A percentile compares a stretch with the other conserved stretches of the same genome.
These are phyloP conservation scores for Syzygium aromaticum DNA, from an alignment of 345 rosid species.

Conservation along the genomic window DNA sequence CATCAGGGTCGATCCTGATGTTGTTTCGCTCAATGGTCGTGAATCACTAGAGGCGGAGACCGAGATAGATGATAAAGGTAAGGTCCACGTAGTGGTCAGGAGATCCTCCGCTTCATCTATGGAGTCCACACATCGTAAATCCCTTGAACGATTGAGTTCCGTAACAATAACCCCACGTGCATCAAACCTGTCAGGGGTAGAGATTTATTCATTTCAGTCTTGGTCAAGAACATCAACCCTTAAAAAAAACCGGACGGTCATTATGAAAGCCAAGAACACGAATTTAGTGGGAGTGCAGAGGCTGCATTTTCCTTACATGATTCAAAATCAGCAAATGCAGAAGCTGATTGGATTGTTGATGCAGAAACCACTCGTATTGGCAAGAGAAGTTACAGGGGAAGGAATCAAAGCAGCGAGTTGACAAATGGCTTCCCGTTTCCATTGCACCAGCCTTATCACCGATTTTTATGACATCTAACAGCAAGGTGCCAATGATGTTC, in stretches of 20 bases:
- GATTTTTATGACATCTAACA: not conserved
- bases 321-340: not conserved
- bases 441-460: not conserved
- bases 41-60: conserved; percentile 7
- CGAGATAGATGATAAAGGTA: conserved; percentile 2
- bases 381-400: not conserved
- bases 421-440: not conserved
- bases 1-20: conserved; percentile 6
- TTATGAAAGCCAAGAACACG: not conserved
- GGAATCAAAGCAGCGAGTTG: not conserved
- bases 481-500: not conserved
- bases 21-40: not conserved
- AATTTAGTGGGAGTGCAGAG: not conserved
- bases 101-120: not conserved
- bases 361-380: not conserved
- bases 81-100: conserved; percentile 4
- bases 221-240: not conserved
- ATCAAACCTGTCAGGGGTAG: conserved; percentile 4
- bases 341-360: not conserved
- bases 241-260: not conserved
- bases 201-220: conserved; percentile 5
- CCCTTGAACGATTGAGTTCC: not conserved
- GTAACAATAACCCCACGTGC: not conserved
- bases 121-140: not conserved
- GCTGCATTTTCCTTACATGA: not conserved